Base-by-base conservation (phyloP, 805 yeast genomes). In the Pichia thaimueangensis region DNA sequence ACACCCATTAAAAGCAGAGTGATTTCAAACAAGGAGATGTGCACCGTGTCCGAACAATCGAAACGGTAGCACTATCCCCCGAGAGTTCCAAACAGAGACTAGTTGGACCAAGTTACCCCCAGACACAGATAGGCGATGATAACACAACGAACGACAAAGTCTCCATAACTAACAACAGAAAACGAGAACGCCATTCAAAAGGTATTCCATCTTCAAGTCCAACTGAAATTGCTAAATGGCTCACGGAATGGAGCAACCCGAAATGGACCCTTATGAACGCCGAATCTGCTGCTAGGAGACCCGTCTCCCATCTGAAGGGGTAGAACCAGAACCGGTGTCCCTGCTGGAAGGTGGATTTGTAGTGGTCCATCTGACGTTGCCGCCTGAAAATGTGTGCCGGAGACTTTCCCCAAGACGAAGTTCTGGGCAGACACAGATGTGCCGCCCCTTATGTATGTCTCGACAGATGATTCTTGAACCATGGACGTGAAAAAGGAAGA, bases 371-470 rank as follows among this genome's bases (percentile, higher is more conserved):
- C 49, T 39, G 50, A 42, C 56, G 57, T 53, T 53, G 47, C 57
- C 57, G 56, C 49, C 56, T 52, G 56, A 52, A 25, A 52, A n/a
- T 23, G 29, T 22, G 36, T 45, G 53, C 57, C 57, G 57, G 57
- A 53, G 57, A 53, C 57, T 53, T 53, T 49, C 57, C 57, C 57
- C 55, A 51, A 51, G 57, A 49, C 53, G 20, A n/a, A 8, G 12
- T 8, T 7, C 9, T 42, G 45, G 24, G 23, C 24, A 19, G 16
- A 9, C 3, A n/a, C n/a, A n/a, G n/a, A n/a, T n/a, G n/a, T n/a
- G 10, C 24, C 16, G 33, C 46, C 42, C 57, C 49, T 41, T 48
- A 15, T 45, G 57, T 47, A 41, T 32, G 49, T 53, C 57, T 53
- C 45, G 56, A 53, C 31, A 42, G 51, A 50, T 49, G 56, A 49